Evolutionary conservation across 352 stramenopile genomes (phyloP), one percentile per base, ranked within the genome.

Genomic region (Globisporangium polare): DNA sequence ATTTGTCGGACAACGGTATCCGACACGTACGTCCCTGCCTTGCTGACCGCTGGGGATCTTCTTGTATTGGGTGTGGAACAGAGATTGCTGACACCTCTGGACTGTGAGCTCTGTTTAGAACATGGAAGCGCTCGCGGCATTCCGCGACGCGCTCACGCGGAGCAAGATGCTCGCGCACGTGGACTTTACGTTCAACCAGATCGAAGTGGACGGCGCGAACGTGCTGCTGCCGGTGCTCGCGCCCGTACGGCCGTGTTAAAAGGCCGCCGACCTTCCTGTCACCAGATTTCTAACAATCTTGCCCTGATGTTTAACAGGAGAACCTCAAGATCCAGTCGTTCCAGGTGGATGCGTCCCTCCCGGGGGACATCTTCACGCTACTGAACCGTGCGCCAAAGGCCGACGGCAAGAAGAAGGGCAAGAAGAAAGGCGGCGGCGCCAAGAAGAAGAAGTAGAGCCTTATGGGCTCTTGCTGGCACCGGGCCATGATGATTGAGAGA

Each of bases 1-100:
- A 90, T 39, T 67, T 94, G 31, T 81, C 83, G 8, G 85, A 94
- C 71, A 94, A 94, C 43, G 80, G 68, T 47, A 90, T 92, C 53
- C 83, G 83, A 27, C 83, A 90, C 49, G 85, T 88, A 70, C 24
- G 68, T 60, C 10, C n/a, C 29, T 13, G 5, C 9, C 41, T 60
- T 18, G n/a, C 0, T 57, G 26, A 10, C 17, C 58, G 17, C 37
- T 43, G 33, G 26, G 18, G n/a, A 1, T 27, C 17, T 22, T 15
- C 6, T 22, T n/a, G 5, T n/a, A 45, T 45, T n/a, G 17, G 5
- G 0, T 20, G 15, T n/a, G 9, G 0, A n/a, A 9, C 27, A 49
- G 58, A 58, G 7, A 5, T 41, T 33, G n/a, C 1, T 58, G 39
- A 18, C 9, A 39, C 12, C n/a, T 7, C 37, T 27, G 43, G 29